phyloP scores from a whole-genome alignment of 2,329 filamentous ascomycete genomes.

The Fusarium hostae region DNA sequence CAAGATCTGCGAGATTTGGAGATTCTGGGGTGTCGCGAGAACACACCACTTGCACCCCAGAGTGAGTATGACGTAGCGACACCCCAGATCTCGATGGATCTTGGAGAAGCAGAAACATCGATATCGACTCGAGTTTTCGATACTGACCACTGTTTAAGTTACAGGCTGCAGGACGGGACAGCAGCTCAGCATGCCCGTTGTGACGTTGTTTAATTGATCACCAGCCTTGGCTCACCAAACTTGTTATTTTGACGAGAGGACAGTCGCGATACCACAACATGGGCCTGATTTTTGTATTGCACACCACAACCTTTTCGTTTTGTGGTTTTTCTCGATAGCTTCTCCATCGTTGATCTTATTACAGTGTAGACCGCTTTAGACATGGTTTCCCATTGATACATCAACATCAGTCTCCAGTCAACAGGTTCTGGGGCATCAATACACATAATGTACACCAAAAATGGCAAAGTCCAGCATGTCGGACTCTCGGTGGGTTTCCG shows the following conservation, averaged over 20 bases:
- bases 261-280: conserved; percentile 21
- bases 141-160: conserved; percentile 1
- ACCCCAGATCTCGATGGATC: conserved; percentile 39
- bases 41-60: conserved; percentile 26
- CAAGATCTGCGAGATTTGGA: conserved; percentile 18
- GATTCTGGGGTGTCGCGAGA: conserved; percentile 29
- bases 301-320: conserved; percentile 8
- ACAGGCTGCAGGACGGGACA: neutral
- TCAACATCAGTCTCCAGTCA: neutral
- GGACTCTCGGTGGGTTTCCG: neutral
- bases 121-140: conserved; percentile 27
- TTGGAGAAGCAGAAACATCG: conserved; percentile 6
- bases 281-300: conserved; percentile 18
- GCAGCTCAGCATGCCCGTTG: conserved; percentile 27
- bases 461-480: neutral
- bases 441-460: neutral
- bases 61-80: conserved; percentile 41
- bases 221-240: conserved; percentile 6
- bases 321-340: neutral
- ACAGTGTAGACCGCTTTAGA: conserved; percentile 6
- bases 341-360: conserved; percentile 9
- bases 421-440: neutral
- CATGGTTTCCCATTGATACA: neutral
- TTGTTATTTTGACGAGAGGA: neutral
- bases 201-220: conserved; percentile 35